phyloP scores from a whole-genome alignment of 2,329 filamentous ascomycete species.

The Phymatotrichopsis omnivora region DNA sequence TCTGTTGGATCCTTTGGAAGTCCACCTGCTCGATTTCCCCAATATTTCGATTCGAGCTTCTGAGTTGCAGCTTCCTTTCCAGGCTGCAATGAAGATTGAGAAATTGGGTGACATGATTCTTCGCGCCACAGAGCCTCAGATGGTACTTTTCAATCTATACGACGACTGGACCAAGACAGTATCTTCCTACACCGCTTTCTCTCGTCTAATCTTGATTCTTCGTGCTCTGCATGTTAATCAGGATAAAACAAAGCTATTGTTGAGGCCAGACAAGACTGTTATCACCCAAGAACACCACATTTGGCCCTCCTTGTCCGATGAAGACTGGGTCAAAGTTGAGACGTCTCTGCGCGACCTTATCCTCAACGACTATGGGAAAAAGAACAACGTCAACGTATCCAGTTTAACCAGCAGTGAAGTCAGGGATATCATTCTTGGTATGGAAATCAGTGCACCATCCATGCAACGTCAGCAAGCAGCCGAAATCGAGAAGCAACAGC shows the following conservation, averaged over 20 bases:
- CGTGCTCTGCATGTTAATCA: conserved; percentile 94
- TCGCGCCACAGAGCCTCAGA: conserved; percentile 95
- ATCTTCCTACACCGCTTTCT: conserved; percentile 97
- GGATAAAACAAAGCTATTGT: conserved; percentile 92
- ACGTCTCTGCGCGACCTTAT: conserved; percentile 91
- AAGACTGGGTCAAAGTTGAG: conserved; percentile 99
- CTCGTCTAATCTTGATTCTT: conserved; percentile 82
- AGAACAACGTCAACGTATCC: conserved; percentile 98
- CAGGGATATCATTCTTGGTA: conserved; percentile 94
- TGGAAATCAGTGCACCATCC: conserved; percentile 97
- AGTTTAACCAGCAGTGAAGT: conserved; percentile 95
- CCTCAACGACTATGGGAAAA: conserved; percentile 97
- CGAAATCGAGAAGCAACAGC: conserved; percentile 97
- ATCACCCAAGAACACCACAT: conserved; percentile 99
- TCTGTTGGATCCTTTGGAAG: conserved; percentile 90
- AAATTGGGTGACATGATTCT: conserved; percentile 99
- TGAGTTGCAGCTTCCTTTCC: conserved; percentile 93
- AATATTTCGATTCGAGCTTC: conserved; percentile 98
- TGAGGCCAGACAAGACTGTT: conserved; percentile 93
- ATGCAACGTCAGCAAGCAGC: conserved; percentile 97
- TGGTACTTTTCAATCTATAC: conserved; percentile 98
- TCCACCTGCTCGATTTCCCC: conserved; percentile 94
- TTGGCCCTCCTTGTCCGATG: conserved; percentile 87
- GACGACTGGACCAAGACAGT: conserved; percentile 99
- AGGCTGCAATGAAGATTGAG: conserved; percentile 99